Evolutionary conservation across 2,329 filamentous ascomycete genomes (phyloP), one percentile per base, ranked within the genome.

Genomic region (Fusarium globosum): DNA sequence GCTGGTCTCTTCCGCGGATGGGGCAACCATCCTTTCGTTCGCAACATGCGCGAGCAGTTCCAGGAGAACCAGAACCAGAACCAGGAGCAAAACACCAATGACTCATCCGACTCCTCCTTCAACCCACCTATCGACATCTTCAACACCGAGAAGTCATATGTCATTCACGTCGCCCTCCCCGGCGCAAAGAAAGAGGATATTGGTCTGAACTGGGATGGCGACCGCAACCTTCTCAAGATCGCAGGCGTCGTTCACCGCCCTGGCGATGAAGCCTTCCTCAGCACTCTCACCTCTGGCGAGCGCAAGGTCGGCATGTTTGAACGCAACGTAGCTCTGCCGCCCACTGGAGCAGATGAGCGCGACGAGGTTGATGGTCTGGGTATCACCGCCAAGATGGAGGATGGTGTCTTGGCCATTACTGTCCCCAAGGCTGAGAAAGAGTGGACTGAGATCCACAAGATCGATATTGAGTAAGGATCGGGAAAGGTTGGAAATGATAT

Each of bases 121-220:
- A 81, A 82, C 10, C 92, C 92, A 2, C 90, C 92, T n/a, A 85
- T 91, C 62, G 94, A 97, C 80, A 84, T 95, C 72, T 96, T 96
- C 85, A 89, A 92, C 80, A 92, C 91, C 10, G 82, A 89, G 12
- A 82, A 84, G 38, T 82, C 89, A 20, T 95, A 91, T 80, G 84
- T 94, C 48, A 83, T 96, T 14, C 93, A 96, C 81, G 84, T 95
- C 77, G 91, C 93, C 2, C 86, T 97, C 0, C 93, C 94, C 0
- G 94, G 94, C 33, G 93, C 92, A 4, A 91, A 91, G 83, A 95
- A 95, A 82, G 88, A 94, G 77, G 93, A 96, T 77, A 85, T 96
- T 11, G 92, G 88, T 65, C 89, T 96, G 51, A 91, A 91, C 80
- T 97, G 93, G 89, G 90, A 96, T 74, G 86, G 89, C 0, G 91